phyloP scores from a whole-genome alignment of 345 rosid genomes.

The Citrus trifoliata region DNA sequence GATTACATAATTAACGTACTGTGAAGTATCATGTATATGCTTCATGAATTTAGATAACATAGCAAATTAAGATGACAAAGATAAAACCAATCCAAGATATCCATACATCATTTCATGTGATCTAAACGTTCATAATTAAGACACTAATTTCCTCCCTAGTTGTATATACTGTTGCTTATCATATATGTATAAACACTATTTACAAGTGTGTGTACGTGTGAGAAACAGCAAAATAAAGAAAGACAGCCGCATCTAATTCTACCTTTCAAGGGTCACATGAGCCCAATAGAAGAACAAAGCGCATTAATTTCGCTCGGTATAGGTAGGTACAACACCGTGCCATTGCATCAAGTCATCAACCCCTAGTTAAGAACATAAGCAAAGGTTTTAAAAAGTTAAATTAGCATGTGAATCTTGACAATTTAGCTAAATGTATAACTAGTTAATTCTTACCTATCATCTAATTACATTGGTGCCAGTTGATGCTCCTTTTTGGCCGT shows the following conservation, averaged over 20 bases:
- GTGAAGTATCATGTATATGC: no score
- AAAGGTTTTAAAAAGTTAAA: background rate
- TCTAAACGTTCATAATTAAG: no score
- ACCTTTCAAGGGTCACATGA: background rate
- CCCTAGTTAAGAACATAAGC: background rate
- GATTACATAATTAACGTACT: no score
- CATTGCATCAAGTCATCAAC: background rate
- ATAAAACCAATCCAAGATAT: no score
- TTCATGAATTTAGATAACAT: no score
- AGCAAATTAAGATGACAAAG: no score
- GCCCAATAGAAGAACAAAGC: background rate
- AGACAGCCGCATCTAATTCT: background rate
- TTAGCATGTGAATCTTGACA: background rate
- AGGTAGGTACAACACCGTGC: background rate
- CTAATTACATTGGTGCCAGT: slow-evolving; percentile 10
- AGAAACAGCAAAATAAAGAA: background rate
- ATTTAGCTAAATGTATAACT: background rate
- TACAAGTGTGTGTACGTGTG: background rate
- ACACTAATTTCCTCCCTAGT: background rate
- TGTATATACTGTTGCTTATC: background rate
- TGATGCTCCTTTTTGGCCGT: slow-evolving; percentile 15
- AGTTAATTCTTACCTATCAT: slow-evolving; percentile 9
- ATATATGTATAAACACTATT: background rate
- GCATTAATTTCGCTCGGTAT: background rate
- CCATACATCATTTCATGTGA: no score